Evolutionary conservation across 2,329 filamentous ascomycete species (phyloP), one percentile per base, ranked within the genome.

Genomic region (Neocucurbitaria cava): DNA sequence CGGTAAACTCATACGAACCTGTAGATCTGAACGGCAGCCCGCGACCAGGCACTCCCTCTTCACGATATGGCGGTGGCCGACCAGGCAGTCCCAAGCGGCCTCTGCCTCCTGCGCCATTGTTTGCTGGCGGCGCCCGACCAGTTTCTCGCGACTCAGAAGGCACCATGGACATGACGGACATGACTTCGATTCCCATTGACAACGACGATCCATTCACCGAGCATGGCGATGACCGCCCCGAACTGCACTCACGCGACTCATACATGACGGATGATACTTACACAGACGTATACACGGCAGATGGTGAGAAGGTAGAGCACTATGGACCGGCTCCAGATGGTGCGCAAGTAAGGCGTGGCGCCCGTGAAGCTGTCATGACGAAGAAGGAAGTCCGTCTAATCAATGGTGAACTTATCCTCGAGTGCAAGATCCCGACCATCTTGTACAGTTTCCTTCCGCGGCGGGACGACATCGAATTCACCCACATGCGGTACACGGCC

Each of bases 391-490:
- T 99, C 49, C 89, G 92, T 68, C 85, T 99, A 40, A 96, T 98
- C 83, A 98, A 99, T 72, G 95, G 95, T 71, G 94, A 99, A 78
- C 87, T 99, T 48, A 94, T 99, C 54, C 83, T 99, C 42, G 95
- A 99, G 79, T 98, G 95, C 83, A 99, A 99, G 79, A 99, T 99
- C 64, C 95, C 96, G 0, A 99, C 95, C 0, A 99, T 98, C 65
- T 82, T 99, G 36, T 96, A 98, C 84, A 96, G 92, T 74, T 99
- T 99, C 78, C 80, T 99, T 58, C 96, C 96, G 0, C 87, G 94
- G 15, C 87, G 94, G 55, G 92, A 97, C 72, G 94, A 96, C 75
- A 84, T 94, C 59, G 95, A 99, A 72, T 99, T 99, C 75, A 99
- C 95, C 0, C 93, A 98, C 72, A 98, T 98, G 94, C 89, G 95